phyloP scores from a whole-genome alignment of 495 filamentous ascomycete species.

The Hypoxylon perforatum region DNA sequence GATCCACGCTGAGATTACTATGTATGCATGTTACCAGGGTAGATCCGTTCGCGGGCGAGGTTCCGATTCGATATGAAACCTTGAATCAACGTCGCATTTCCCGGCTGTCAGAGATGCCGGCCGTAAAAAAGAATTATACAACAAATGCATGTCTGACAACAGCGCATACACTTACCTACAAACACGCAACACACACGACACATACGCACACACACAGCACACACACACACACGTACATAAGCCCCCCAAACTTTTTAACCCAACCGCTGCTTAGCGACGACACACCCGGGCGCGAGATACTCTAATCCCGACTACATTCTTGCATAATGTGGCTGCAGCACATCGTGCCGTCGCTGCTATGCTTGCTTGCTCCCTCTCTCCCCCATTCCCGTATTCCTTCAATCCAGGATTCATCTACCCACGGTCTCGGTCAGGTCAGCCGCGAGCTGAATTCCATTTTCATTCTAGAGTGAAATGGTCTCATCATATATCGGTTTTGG shows the following conservation, averaged over 20 bases:
- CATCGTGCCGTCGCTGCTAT: neutral
- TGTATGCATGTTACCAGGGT: conserved; percentile 19
- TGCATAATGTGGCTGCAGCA: conserved; percentile 33
- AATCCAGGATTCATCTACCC: conserved; percentile 33
- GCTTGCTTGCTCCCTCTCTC: conserved; percentile 8
- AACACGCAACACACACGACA: no score
- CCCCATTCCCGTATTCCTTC: conserved; percentile 42
- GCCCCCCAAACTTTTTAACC: conserved; percentile 28
- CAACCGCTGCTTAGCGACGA: conserved; percentile 14
- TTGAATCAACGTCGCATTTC: conserved; percentile 35
- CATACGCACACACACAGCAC: no score
- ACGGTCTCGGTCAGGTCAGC: conserved; percentile 27
- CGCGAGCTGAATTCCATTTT: conserved; percentile 28
- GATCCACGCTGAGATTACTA: conserved; percentile 2
- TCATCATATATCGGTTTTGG: conserved; percentile 20
- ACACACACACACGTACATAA: conserved; percentile 4
- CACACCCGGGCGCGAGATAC: neutral
- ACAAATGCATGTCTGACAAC: conserved; percentile 20
- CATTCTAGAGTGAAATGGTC: conserved; percentile 6
- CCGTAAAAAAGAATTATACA: conserved; percentile 21
- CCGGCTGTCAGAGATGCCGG: conserved; percentile 16
- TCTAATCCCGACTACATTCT: conserved; percentile 16
- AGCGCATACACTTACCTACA: conserved; percentile 4
- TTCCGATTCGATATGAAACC: conserved; percentile 34
- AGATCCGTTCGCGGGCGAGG: conserved; percentile 24